Evolutionary conservation across 169 alveolate genomes (phyloP), one percentile per base, ranked within the genome.

Genomic region (Plasmodium ovale): DNA sequence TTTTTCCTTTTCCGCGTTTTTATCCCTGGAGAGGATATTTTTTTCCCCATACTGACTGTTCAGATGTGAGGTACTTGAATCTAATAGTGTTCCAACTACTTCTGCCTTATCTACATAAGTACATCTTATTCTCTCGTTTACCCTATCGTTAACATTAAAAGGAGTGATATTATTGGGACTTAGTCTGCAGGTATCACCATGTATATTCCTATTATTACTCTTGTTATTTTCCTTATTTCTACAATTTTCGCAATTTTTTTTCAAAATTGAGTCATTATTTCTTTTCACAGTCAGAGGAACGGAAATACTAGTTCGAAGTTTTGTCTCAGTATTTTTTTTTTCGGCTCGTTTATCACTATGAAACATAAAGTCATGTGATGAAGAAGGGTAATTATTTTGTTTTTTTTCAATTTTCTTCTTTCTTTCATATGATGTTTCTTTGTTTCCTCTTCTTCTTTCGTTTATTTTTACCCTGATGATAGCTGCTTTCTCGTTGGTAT

Each of bases 301-400:
- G 35, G 73, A 65, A 6, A 65, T 16, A 25, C 51, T 65, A 37
- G 42, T 54, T 65, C 12, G 49, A 27, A 65, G 16, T 65, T 35
- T 65, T n/a, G 23, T 65, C 0, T 12, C 16, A 33, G 14, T 65
- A 42, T 65, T 47, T 47, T 35, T 37, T 16, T 65, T n/a, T n/a
- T 37, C 29, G 19, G 19, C 29, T 3, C 42, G 5, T 65, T 47
- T 37, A 42, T 35, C 33, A 29, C 42, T 27, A 35, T 39, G 5
- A 39, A 5, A 6, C 9, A n/a, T n/a, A n/a, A n/a, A n/a, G n/a
- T n/a, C n/a, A n/a, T n/a, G n/a, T n/a, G n/a, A n/a, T n/a, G n/a
- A n/a, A n/a, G n/a, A n/a, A n/a, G n/a, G n/a, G n/a, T 39, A 6
- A 39, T 39, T 9, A 9, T 39, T 39, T 5, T 39, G 5, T 39